Conservation (phyloP, 1,139 yeast species). For the Zhuliangozyma parablackwelliae region DNA sequence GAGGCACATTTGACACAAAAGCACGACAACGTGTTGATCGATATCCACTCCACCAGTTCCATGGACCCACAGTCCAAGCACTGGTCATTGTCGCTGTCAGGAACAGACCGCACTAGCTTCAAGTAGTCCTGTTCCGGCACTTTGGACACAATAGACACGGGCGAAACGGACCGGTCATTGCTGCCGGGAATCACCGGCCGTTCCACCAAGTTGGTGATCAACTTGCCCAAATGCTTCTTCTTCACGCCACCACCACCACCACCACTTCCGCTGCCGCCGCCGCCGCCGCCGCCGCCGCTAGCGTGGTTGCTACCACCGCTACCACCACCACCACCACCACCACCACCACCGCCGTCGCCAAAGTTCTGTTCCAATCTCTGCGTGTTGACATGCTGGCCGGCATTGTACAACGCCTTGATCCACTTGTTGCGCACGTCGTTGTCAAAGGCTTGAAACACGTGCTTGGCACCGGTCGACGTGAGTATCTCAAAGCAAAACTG, state of each 20-base stretch:
- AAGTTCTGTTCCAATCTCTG: slow-evolving; percentile 15
- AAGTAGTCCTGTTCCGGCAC: slow-evolving; percentile 27
- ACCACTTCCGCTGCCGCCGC: background rate
- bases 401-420: slow-evolving; percentile 56
- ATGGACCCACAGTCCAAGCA: slow-evolving; percentile 80
- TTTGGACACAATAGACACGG: slow-evolving; percentile 30
- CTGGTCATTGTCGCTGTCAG: slow-evolving; percentile 51
- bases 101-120: slow-evolving; percentile 39
- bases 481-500: slow-evolving; percentile 70
- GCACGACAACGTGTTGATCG: slow-evolving; percentile 67
- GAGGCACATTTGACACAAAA: slow-evolving; percentile 82
- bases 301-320: background rate
- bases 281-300: background rate
- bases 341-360: background rate
- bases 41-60: slow-evolving; percentile 80
- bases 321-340: background rate
- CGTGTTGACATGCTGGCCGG: slow-evolving; percentile 40
- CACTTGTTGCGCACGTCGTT: slow-evolving; percentile 67
- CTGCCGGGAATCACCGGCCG: slow-evolving; percentile 16
- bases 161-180: slow-evolving; percentile 25
- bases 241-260: slow-evolving; percentile 2
- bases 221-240: slow-evolving; percentile 9
- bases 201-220: slow-evolving; percentile 13
- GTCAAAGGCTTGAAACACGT: slow-evolving; percentile 73
- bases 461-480: slow-evolving; percentile 65